Conservation (phyloP, 1,139 yeast genomes). For the Geotrichum aggregatum region DNA sequence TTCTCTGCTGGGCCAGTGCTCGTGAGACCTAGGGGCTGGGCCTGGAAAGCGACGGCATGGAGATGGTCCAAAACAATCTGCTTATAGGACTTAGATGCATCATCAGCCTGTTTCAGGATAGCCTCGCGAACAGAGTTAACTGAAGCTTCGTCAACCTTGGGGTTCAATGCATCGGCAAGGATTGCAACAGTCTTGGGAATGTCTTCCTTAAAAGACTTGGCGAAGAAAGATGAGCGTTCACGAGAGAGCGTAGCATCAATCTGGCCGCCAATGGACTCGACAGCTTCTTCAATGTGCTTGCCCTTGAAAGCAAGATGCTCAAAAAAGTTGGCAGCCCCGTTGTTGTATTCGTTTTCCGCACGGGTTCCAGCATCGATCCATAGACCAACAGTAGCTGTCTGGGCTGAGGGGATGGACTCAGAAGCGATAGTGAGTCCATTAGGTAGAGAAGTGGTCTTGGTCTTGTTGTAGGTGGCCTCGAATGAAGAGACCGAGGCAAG, state of each 20-base stretch:
- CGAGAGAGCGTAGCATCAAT: conserved; percentile 94
- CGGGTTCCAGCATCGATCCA: conserved; percentile 98
- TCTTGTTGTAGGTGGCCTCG: conserved; percentile 42
- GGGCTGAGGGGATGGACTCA: conserved; percentile 79
- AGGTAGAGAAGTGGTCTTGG: conserved; percentile 58
- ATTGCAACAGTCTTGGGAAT: conserved; percentile 84
- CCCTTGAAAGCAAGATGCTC: conserved; percentile 98
- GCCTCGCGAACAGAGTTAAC: conserved; percentile 95
- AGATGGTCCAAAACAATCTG: conserved; percentile 98
- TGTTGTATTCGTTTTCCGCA: conserved; percentile 77
- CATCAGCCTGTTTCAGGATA: conserved; percentile 91
- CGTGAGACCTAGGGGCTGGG: conserved; percentile 93
- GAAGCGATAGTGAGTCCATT: conserved; percentile 95
- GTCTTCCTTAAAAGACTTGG: conserved; percentile 77
- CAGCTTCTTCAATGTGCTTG: conserved; percentile 84
- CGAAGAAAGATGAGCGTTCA: conserved; percentile 95
- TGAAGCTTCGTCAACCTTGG: conserved; percentile 75
- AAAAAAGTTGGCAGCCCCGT: conserved; percentile 95
- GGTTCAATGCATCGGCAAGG: conserved; percentile 78
- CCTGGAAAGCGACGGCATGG: conserved; percentile 85
- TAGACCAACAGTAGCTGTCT: conserved; percentile 95
- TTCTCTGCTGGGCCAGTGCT: conserved; percentile 91
- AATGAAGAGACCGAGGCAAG: conserved; percentile 29
- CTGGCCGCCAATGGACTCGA: conserved; percentile 95
- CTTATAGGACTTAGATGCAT: conserved; percentile 95